Evolutionary conservation across 108 stramenopile genomes (phyloP).

Genomic region (Discostella pseudostelligera): DNA sequence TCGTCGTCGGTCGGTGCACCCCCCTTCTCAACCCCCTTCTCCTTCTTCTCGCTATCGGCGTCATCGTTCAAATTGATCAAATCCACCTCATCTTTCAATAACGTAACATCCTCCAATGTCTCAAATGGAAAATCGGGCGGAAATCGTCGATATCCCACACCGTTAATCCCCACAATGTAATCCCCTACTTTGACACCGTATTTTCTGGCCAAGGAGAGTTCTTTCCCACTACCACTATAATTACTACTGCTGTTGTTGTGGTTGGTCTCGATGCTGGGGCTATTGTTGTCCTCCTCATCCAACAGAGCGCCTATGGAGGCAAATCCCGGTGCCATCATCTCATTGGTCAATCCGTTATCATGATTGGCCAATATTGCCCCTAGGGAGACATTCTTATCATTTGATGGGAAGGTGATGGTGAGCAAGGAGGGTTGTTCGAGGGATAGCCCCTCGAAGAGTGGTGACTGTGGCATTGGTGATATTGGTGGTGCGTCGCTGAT

Average conservation of each 20-base stretch:
- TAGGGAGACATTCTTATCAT: conserved; percentile 63
- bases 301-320: conserved; percentile 59
- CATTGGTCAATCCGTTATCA: conserved; percentile 68
- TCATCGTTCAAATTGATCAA: conserved; percentile 36
- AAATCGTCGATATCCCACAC: conserved; percentile 72
- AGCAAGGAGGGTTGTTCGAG: conserved; percentile 60
- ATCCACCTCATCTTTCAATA: no score
- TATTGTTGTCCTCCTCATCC: conserved; percentile 43
- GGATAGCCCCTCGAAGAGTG: conserved; percentile 60
- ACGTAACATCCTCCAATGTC: conserved; percentile 51
- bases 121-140: conserved; percentile 69
- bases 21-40: not conserved
- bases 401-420: conserved; percentile 59
- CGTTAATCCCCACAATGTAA: conserved; percentile 75
- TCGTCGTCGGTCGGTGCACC: no score
- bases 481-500: no score
- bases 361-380: conserved; percentile 69
- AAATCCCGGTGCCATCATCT: conserved; percentile 78
- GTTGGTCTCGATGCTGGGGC: conserved; percentile 4
- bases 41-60: conserved; percentile 1
- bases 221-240: no score
- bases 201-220: conserved; percentile 44
- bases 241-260: conserved; percentile 41
- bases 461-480: conserved; percentile 10
- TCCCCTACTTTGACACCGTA: conserved; percentile 69